Base-by-base conservation (phyloP, 345 rosid genomes). In the Trapa bicornis region DNA sequence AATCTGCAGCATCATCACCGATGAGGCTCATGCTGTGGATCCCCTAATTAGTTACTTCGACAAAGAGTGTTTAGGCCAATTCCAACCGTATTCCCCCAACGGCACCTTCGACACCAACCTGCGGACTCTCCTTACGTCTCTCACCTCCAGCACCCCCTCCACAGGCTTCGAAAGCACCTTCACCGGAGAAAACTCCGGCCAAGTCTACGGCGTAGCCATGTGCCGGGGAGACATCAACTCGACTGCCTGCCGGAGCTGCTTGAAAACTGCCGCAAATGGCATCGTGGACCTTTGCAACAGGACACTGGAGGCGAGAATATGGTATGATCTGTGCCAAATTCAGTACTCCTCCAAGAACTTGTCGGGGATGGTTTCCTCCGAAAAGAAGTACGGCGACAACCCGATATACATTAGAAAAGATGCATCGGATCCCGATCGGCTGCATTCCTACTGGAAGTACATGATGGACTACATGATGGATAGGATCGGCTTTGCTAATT, bases 251-350 rank as follows among this genome's bases (percentile, higher is more conserved):
- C 73, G 37, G 70, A 16, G 13, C 53, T 82, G 85, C 42, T 54
- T 81, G 8, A 32, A 65, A 3, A 71, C 45, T 29, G 83, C 83
- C 65, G 47, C 56, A 6, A 65, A 61, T 10, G 66, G 65, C 37
- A 74, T 82, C 52, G 1, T 67, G 43, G 6, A 65, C 6, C 8
- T 0, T 2, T 79, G 80, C 66, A 65, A 3, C 6, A 66, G 17
- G 60, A 6, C 65, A 2, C n/a, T 6, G 37, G 74, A 75, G 22
- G 81, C 72, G 6, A 66, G 65, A 7, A 70, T 77, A 37, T 82
- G 83, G 81, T 57, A 75, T 33, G 81, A 82, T 36, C 38, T 35
- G 5, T 82, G 85, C 60, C 78, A 79, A 70, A 68, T 82, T 39
- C 76, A 65, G 13, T 82, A 79, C 71, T 82, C 85, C 0, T 48